A percentile compares a stretch with the other conserved stretches of the same genome.
These are phyloP conservation scores for Lactarius indigo DNA, from an alignment of 768 basidiomycete genomes.

Conservation along the genomic window DNA sequence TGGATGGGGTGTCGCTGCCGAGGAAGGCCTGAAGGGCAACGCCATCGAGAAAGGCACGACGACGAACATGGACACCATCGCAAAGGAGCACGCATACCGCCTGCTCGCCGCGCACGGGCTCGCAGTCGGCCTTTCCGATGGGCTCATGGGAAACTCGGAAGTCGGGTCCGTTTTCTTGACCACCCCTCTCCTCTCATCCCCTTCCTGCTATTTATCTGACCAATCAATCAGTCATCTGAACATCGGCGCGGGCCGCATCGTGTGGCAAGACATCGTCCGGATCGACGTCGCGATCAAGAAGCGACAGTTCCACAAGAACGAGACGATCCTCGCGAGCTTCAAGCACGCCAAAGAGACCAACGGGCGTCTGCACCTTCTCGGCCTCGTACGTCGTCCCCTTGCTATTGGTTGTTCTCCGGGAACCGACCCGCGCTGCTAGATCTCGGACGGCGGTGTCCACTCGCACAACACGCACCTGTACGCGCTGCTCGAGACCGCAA, in stretches of 20 bases:
- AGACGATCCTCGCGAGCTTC: conserved; percentile 65
- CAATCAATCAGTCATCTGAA: conserved; percentile 74
- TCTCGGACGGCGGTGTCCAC: conserved; percentile 96
- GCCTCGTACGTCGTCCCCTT: conserved; percentile 53
- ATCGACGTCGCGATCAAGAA: conserved; percentile 94
- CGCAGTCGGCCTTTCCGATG: conserved; percentile 90
- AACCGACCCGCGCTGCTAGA: conserved; percentile 38
- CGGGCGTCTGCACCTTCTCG: conserved; percentile 84
- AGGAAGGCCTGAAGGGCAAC: conserved; percentile 74
- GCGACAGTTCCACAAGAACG: conserved; percentile 76
- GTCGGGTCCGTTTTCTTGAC: conserved; percentile 64
- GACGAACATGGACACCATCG: conserved; percentile 85
- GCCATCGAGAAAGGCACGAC: conserved; percentile 85
- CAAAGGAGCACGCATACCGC: conserved; percentile 67
- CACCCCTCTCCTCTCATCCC: neutral
- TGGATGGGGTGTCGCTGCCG: conserved; percentile 83
- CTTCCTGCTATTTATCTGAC: conserved; percentile 10
- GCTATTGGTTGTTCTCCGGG: neutral
- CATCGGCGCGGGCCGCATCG: conserved; percentile 90
- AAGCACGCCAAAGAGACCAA: conserved; percentile 77
- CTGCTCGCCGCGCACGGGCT: conserved; percentile 80
- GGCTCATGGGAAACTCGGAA: conserved; percentile 97
- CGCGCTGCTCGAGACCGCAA: conserved; percentile 87
- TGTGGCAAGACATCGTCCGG: conserved; percentile 97
- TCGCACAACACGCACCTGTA: conserved; percentile 90